Conservation (phyloP, 2,329 filamentous ascomycete species). For the Trichoderma pleuroti region DNA sequence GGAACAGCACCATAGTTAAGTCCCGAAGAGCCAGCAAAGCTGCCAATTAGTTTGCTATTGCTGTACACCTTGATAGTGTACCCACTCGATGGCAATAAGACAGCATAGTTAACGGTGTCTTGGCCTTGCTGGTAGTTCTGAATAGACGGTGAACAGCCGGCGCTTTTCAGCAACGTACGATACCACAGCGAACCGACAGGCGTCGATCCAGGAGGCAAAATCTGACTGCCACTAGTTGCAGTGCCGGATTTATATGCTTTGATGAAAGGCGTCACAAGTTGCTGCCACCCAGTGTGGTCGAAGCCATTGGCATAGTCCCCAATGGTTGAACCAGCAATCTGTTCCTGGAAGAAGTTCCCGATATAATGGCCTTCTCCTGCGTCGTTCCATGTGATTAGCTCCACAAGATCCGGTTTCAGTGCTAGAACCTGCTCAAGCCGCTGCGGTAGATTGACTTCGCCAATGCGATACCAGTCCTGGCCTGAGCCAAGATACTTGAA, state of each 20-base stretch:
- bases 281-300: conserved; percentile 13
- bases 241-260: conserved; percentile 4
- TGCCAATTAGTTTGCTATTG: neutral
- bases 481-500: neutral
- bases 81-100: neutral
- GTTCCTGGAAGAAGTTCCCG: conserved; percentile 7
- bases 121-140: conserved; percentile 8
- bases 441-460: conserved; percentile 3
- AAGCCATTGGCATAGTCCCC: conserved; percentile 3
- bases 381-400: neutral
- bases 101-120: conserved; percentile 3
- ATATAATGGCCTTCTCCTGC: conserved; percentile 9
- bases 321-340: conserved; percentile 1
- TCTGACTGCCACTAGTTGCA: neutral
- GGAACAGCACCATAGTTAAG: conserved; percentile 9
- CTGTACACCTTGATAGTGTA: conserved; percentile 3
- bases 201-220: neutral
- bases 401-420: neutral
- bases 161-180: neutral
- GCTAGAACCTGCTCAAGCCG: neutral
- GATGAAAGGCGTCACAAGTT: conserved; percentile 2
- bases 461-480: conserved; percentile 10
- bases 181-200: conserved; percentile 10
- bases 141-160: conserved; percentile 2
- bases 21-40: neutral